Evolutionary conservation across 768 basidiomycete species (phyloP).

Genomic region (Russula ochroleuca): DNA sequence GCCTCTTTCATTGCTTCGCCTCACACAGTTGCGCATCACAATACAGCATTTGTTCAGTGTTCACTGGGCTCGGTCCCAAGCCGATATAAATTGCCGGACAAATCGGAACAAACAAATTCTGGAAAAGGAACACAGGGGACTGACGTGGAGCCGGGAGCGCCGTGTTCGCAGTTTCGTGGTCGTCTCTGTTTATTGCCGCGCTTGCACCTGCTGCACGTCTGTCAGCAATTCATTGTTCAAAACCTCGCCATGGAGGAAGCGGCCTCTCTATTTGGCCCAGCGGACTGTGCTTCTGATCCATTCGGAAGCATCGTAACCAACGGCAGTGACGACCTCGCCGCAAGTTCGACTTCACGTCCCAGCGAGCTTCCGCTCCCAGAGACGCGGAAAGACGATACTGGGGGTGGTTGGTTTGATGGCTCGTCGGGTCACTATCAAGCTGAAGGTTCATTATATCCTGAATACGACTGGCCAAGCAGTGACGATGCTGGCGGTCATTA

Average conservation of each 20-base stretch:
- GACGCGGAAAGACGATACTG: constrained; percentile 1
- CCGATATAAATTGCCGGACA: constrained; percentile 10
- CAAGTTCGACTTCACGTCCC: background rate
- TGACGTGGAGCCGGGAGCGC: constrained; percentile 18
- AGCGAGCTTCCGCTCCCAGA: constrained; percentile 3
- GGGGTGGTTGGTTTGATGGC: constrained; percentile 6
- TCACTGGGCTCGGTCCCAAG: background rate
- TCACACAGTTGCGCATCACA: constrained; percentile 22
- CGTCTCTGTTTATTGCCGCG: constrained; percentile 5
- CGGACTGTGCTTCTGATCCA: constrained; percentile 47
- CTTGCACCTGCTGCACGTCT: constrained; percentile 33
- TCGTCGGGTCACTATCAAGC: constrained; percentile 13
- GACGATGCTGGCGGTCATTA: constrained; percentile 4
- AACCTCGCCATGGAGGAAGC: constrained; percentile 71
- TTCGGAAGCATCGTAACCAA: constrained; percentile 33
- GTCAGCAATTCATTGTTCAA: background rate
- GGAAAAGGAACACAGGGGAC: background rate
- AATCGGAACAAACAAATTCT: constrained; percentile 24
- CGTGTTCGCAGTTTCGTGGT: background rate
- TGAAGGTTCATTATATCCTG: constrained; percentile 1
- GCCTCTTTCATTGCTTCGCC: constrained; percentile 12
- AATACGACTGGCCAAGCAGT: constrained; percentile 17
- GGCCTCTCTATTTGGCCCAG: constrained; percentile 72
- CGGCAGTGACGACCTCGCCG: constrained; percentile 4
- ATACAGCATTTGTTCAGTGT: constrained; percentile 19